These are phyloP conservation scores for Arctium lappa DNA, from an alignment of 129 eudicot species.

Conservation along the genomic window DNA sequence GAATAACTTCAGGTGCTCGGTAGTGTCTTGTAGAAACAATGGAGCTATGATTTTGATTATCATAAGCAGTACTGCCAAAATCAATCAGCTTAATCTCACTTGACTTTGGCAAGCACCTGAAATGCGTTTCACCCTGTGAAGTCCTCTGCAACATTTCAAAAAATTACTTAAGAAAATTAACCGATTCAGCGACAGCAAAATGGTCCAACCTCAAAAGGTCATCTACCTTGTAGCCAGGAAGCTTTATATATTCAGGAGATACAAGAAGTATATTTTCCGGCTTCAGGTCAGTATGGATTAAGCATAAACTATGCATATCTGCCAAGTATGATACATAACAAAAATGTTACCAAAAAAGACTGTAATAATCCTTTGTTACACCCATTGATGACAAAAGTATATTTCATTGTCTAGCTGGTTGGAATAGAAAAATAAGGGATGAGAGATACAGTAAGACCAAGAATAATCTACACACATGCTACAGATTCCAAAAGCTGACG, in stretches of 20 bases:
- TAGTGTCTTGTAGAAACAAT: constrained; percentile 95
- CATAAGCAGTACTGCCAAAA: constrained; percentile 92
- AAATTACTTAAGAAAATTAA: constrained; percentile 22
- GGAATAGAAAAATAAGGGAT: constrained; percentile 10
- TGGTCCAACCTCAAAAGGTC: constrained; percentile 30
- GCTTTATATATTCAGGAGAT: constrained; percentile 73
- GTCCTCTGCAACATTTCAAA: constrained; percentile 66
- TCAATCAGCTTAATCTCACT: constrained; percentile 96
- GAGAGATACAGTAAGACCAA: constrained; percentile 39
- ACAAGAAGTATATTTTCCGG: constrained; percentile 95
- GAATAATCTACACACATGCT: constrained; percentile 88
- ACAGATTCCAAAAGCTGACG: constrained; percentile 98
- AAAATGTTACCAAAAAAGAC: constrained; percentile 28
- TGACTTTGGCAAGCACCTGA: constrained; percentile 92
- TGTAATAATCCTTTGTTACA: constrained; percentile 12
- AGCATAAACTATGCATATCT: constrained; percentile 89
- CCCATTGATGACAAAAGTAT: constrained; percentile 26
- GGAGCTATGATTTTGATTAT: constrained; percentile 73
- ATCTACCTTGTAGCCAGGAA: constrained; percentile 84
- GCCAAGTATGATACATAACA: constrained; percentile 37
- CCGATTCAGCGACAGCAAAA: constrained; percentile 20
- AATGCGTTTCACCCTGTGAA: constrained; percentile 52
- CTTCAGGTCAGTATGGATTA: constrained; percentile 98
- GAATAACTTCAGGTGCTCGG: constrained; percentile 97
- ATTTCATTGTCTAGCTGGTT: constrained; percentile 20